A percentile compares a stretch with the other conserved stretches of the same genome.
Conservation (phyloP, 2,329 filamentous ascomycete species). For the Trichoderma atroviride region DNA sequence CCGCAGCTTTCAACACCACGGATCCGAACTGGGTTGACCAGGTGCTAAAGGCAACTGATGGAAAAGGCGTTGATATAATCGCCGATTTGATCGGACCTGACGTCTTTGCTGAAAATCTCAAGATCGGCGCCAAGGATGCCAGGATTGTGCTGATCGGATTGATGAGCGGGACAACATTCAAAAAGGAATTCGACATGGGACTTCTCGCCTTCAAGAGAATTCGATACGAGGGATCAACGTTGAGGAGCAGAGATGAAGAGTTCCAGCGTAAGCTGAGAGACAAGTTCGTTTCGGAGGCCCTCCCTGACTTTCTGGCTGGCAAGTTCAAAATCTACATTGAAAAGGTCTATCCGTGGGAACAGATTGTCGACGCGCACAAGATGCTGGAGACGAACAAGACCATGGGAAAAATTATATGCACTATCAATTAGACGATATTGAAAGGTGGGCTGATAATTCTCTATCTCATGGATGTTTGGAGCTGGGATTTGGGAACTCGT, state of each 20-base stretch:
- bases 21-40: neutral
- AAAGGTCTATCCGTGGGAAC: neutral
- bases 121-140: constrained; percentile 1
- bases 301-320: neutral
- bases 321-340: neutral
- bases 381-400: neutral
- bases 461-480: neutral
- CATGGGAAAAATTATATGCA: neutral
- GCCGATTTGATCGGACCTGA: neutral
- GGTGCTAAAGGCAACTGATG: neutral
- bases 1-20: neutral
- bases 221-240: neutral
- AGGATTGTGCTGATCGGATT: neutral
- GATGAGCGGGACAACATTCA: neutral
- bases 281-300: neutral
- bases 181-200: neutral
- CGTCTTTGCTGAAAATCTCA: constrained; percentile 2
- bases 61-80: neutral
- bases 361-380: neutral
- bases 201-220: neutral
- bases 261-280: neutral
- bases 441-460: neutral
- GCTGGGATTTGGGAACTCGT: neutral
- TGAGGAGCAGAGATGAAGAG: neutral
- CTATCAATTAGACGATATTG: neutral